These are phyloP conservation scores for Thielaviopsis musarum DNA, from an alignment of 2,329 filamentous ascomycete species.

Conservation along the genomic window DNA sequence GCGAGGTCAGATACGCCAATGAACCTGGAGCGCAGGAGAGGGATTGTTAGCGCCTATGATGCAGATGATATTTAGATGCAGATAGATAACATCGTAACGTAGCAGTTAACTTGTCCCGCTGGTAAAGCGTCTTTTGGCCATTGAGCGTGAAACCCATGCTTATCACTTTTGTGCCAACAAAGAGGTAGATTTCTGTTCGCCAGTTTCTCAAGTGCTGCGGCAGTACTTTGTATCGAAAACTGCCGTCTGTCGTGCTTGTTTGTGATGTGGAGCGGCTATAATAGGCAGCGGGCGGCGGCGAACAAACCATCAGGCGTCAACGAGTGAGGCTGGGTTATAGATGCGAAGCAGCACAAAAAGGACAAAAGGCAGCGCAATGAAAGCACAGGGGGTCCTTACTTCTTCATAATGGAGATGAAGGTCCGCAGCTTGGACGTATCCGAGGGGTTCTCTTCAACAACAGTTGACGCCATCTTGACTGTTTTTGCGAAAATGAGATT, in stretches of 20 bases:
- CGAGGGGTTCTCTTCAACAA: slow-evolving; percentile 9
- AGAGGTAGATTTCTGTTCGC: neutral
- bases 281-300: neutral
- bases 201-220: neutral
- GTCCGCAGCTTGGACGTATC: slow-evolving; percentile 9
- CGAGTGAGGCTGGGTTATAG: neutral
- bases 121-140: neutral
- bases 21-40: slow-evolving; percentile 46
- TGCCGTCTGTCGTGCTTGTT: neutral
- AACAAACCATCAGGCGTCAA: neutral
- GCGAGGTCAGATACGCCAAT: slow-evolving; percentile 94
- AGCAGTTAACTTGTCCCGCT: neutral
- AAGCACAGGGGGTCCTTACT: slow-evolving; percentile 7
- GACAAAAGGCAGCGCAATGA: neutral
- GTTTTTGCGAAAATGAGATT: neutral
- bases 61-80: neutral
- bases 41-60: neutral
- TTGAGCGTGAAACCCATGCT: neutral
- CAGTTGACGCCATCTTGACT: slow-evolving; percentile 7
- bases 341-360: neutral
- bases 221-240: neutral
- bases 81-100: neutral
- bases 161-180: neutral
- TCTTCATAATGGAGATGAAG: slow-evolving; percentile 11
- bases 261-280: neutral